Conservation (phyloP, 2,329 filamentous ascomycete genomes). For the Zopfia rhizophila region DNA sequence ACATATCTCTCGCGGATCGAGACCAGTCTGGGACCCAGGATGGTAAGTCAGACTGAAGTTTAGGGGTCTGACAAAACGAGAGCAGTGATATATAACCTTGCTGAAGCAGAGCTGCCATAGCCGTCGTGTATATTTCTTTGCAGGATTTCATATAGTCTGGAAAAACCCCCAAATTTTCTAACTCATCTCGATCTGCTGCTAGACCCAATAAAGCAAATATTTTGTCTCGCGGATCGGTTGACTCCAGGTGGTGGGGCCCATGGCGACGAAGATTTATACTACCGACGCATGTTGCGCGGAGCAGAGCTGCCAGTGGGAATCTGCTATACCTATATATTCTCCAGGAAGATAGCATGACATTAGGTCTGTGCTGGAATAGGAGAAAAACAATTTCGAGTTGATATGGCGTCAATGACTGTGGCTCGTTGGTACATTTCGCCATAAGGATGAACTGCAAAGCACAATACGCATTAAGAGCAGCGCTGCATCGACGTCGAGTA, state of each 20-base stretch:
- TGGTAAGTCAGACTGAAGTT: conserved; percentile 2
- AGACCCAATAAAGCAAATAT: conserved; percentile 27
- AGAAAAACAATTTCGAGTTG: conserved; percentile 3
- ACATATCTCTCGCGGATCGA: conserved; percentile 14
- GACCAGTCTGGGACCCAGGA: conserved; percentile 28
- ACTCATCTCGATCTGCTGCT: conserved; percentile 23
- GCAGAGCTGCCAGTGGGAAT: conserved; percentile 20
- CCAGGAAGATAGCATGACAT: conserved; percentile 17
- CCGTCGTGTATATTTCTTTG: conserved; percentile 11
- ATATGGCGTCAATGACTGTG: conserved; percentile 4
- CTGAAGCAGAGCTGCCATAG: conserved; percentile 20
- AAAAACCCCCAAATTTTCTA: conserved; percentile 11
- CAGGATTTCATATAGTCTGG: conserved; percentile 20
- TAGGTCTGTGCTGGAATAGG: conserved; percentile 11
- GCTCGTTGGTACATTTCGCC: background rate
- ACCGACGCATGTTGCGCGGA: conserved; percentile 24
- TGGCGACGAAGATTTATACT: conserved; percentile 7
- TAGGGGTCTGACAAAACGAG: conserved; percentile 17
- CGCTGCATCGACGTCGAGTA: conserved; percentile 9
- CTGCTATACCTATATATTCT: conserved; percentile 12
- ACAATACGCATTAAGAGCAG: conserved; percentile 14
- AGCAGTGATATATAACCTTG: conserved; percentile 25
- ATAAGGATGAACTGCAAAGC: conserved; percentile 10
- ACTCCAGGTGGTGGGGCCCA: conserved; percentile 18
- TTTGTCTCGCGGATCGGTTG: conserved; percentile 27